A percentile compares a stretch with the other conserved stretches of the same genome.
phyloP scores from a whole-genome alignment of 2,329 filamentous ascomycete genomes.

The Boeremia exigua region DNA sequence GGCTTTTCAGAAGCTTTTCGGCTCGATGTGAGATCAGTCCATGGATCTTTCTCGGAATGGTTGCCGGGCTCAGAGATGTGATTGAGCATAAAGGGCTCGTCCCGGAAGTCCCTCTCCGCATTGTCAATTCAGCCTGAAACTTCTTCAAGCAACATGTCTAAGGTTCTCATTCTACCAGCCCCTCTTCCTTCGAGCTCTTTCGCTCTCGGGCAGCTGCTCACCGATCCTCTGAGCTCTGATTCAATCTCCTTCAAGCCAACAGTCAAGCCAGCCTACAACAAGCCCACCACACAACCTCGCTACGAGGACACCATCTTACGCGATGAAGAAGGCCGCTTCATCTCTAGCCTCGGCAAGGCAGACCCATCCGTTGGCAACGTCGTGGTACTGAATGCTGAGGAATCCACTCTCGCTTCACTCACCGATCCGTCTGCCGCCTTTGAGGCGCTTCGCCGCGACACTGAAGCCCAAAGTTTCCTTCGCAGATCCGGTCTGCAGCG shows the following conservation, averaged over 20 bases:
- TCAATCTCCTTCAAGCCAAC: slow-evolving; percentile 25
- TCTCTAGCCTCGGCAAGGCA: slow-evolving; percentile 12
- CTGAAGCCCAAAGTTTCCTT: slow-evolving; percentile 28
- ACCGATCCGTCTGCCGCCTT: slow-evolving; percentile 28
- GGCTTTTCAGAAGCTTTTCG: background rate
- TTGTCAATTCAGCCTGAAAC: background rate
- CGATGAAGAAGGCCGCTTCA: slow-evolving; percentile 31
- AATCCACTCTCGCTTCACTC: slow-evolving; percentile 24
- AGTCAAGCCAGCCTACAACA: slow-evolving; percentile 9
- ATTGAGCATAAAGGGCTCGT: background rate
- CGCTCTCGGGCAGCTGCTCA: slow-evolving; percentile 37
- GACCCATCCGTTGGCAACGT: slow-evolving; percentile 12
- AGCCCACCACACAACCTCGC: slow-evolving; percentile 14
- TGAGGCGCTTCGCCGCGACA: slow-evolving; percentile 29
- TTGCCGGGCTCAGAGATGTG: slow-evolving; percentile 1
- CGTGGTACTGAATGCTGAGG: slow-evolving; percentile 27
- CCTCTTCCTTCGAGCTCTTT: slow-evolving; percentile 31
- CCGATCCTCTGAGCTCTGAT: slow-evolving; percentile 27
- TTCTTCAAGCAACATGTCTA: slow-evolving; percentile 27
- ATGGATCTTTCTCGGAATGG: slow-evolving; percentile 2
- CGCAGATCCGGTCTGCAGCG: slow-evolving; percentile 51
- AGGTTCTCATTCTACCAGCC: slow-evolving; percentile 29
- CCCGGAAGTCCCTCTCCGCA: background rate
- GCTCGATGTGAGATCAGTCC: slow-evolving; percentile 11
- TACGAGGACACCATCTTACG: slow-evolving; percentile 25